Conservation (phyloP, 495 filamentous ascomycete species). For the Xylaria telfairii region DNA sequence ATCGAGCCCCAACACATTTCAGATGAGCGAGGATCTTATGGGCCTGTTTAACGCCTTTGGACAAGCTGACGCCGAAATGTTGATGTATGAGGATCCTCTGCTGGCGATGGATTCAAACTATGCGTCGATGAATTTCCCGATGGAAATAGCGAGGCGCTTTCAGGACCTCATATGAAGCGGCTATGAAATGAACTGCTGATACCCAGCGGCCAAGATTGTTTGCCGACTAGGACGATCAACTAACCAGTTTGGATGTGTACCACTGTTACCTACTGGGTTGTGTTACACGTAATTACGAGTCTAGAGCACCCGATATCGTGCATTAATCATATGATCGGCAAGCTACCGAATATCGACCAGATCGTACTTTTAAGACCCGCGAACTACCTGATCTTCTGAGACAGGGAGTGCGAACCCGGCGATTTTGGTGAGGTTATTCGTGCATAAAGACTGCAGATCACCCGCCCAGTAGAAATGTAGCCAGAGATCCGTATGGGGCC, state of each 20-base stretch:
- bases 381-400: no score
- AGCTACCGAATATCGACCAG: no score
- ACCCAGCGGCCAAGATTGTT: not conserved
- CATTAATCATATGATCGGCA: no score
- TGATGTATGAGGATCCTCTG: conserved; percentile 4
- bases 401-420: no score
- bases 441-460: no score
- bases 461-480: no score
- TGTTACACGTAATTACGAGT: no score
- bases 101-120: not conserved
- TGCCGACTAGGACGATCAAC: not conserved
- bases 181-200: not conserved
- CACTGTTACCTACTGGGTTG: not conserved
- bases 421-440: no score
- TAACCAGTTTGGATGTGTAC: not conserved
- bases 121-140: conserved; percentile 8
- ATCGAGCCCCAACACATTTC: conserved; percentile 19
- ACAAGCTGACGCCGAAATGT: conserved; percentile 13
- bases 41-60: conserved; percentile 23
- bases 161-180: conserved; percentile 22
- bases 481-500: no score
- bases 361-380: no score
- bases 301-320: no score
- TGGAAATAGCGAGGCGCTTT: conserved; percentile 19
- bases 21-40: conserved; percentile 26